Conservation (phyloP, 345 rosid genomes). For the Eucalyptus regnans region DNA sequence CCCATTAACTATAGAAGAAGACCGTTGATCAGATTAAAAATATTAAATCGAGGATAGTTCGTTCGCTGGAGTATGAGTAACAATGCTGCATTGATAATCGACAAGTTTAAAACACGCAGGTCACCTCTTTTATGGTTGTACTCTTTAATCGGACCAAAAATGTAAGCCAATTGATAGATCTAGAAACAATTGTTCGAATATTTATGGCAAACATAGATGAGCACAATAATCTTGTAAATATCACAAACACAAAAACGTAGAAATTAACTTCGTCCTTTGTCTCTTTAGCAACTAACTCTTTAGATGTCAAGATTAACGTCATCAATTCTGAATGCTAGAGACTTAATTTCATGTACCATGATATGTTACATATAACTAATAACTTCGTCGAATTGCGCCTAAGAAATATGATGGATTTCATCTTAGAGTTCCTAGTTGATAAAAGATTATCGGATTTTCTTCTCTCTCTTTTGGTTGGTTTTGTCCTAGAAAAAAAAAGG, state of each 20-base stretch:
- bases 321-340: background rate
- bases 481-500: too few species aligned
- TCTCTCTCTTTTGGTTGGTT: background rate
- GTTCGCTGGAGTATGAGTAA: background rate
- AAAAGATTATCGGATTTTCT: background rate
- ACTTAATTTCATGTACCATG: background rate
- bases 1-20: background rate
- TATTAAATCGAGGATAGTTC: background rate
- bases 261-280: background rate
- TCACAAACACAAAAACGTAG: background rate
- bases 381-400: background rate
- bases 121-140: too few species aligned
- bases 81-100: background rate
- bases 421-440: background rate
- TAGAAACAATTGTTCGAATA: background rate
- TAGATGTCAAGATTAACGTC: too few species aligned
- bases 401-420: background rate
- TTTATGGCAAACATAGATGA: background rate
- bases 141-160: background rate
- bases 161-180: background rate
- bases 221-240: background rate
- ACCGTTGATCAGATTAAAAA: background rate
- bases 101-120: background rate
- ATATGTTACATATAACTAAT: background rate
- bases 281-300: background rate